These are phyloP conservation scores for Sarcodon aspratus DNA, from an alignment of 768 basidiomycete genomes.

Conservation along the genomic window DNA sequence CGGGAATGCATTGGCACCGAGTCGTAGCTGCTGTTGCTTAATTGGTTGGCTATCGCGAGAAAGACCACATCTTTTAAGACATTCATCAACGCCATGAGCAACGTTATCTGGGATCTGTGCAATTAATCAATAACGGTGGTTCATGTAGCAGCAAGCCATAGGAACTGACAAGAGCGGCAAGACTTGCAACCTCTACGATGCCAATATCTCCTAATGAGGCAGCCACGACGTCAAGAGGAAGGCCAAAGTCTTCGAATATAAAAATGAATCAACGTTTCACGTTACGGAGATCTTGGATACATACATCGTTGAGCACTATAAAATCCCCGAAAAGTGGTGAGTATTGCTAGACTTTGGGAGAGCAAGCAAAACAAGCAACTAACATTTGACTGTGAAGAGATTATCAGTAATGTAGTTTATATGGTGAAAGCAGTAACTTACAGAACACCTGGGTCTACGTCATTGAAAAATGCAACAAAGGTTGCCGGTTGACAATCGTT, in stretches of 20 bases:
- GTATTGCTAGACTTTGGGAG: not conserved
- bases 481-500: conserved; percentile 14
- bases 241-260: conserved; percentile 12
- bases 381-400: not conserved
- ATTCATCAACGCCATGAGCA: conserved; percentile 15
- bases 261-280: not conserved
- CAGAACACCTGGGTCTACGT: not conserved
- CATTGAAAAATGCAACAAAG: conserved; percentile 9
- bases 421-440: not conserved
- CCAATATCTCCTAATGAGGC: conserved; percentile 18
- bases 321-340: conserved; percentile 10
- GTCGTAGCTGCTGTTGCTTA: conserved; percentile 13
- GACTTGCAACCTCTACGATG: conserved; percentile 13
- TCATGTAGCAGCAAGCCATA: not conserved
- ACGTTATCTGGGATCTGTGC: conserved; percentile 19
- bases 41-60: conserved; percentile 13
- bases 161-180: conserved; percentile 12
- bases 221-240: conserved; percentile 16
- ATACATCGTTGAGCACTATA: conserved; percentile 17
- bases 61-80: conserved; percentile 15
- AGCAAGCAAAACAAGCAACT: not conserved
- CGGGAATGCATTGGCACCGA: not conserved
- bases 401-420: not conserved
- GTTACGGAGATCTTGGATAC: conserved; percentile 1
- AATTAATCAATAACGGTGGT: not conserved